Evolutionary conservation across 495 filamentous ascomycete species (phyloP).

Genomic region (Cercophora scortea): DNA sequence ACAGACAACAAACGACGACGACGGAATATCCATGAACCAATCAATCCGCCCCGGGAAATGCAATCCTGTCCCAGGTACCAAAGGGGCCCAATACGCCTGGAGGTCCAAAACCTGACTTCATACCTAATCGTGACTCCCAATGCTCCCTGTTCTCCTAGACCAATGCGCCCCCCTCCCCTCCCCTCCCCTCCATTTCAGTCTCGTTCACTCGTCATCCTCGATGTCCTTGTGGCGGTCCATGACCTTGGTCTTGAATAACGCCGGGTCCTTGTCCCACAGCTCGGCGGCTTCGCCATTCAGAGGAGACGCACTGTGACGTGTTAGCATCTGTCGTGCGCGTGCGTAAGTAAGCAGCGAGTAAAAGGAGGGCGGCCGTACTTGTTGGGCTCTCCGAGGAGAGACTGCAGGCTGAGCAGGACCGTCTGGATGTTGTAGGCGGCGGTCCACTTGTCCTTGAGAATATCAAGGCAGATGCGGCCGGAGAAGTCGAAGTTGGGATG

Average conservation of each 20-base stretch:
- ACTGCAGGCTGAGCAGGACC: conserved; percentile 88
- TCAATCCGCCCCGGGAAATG: conserved; percentile 24
- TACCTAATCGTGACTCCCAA: conserved; percentile 26
- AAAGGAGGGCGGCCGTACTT: conserved; percentile 52
- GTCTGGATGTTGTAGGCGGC: conserved; percentile 88
- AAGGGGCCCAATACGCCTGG: conserved; percentile 14
- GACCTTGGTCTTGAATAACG: conserved; percentile 75
- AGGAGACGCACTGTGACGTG: conserved; percentile 64
- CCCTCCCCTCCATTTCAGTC: too few species aligned
- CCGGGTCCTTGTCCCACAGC: conserved; percentile 84
- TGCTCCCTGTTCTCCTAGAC: conserved; percentile 23
- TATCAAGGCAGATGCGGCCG: conserved; percentile 89
- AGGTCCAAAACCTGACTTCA: conserved; percentile 11
- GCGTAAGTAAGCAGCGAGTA: neutral
- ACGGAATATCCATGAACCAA: conserved; percentile 26
- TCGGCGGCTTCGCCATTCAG: conserved; percentile 95
- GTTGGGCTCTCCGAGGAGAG: conserved; percentile 92
- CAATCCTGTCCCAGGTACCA: conserved; percentile 17
- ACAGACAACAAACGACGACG: conserved; percentile 3
- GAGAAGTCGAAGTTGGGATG: conserved; percentile 93
- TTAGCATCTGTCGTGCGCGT: conserved; percentile 6
- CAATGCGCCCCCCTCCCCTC: neutral
- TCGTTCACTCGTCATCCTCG: conserved; percentile 38
- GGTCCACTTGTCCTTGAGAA: conserved; percentile 98
- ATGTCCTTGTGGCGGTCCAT: conserved; percentile 47